A percentile compares a stretch with the other conserved stretches of the same genome.
Evolutionary conservation across 257 asterid species (phyloP).

Genomic region (Salvia hispanica): DNA sequence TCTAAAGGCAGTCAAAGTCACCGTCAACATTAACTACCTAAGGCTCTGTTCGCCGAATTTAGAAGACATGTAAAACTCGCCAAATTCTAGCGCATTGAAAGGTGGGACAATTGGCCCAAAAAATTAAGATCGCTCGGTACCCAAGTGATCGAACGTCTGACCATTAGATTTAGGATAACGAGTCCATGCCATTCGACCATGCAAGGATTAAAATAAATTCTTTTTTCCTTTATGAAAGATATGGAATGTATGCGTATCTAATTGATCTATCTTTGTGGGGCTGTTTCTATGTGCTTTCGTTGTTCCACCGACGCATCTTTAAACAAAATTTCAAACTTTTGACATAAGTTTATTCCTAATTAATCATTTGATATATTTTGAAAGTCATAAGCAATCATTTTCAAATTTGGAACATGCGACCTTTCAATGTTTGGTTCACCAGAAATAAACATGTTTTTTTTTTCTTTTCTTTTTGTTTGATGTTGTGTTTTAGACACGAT

Average conservation of each 20-base stretch:
- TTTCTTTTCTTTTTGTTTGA: neutral
- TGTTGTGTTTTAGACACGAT: no score
- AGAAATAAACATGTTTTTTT: neutral
- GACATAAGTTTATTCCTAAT: neutral
- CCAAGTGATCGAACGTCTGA: no score
- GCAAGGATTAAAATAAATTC: no score
- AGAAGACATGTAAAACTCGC: no score
- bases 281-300: neutral
- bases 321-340: neutral
- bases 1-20: no score
- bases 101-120: no score
- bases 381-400: neutral
- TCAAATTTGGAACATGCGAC: neutral
- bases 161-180: no score
- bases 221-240: neutral
- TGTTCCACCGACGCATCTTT: conserved; percentile 9
- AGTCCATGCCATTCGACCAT: no score
- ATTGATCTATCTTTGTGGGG: neutral
- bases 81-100: no score
- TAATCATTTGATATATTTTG: neutral
- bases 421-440: neutral
- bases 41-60: no score
- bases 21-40: no score
- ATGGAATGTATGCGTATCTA: neutral
- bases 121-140: no score